phyloP scores from a whole-genome alignment of 768 basidiomycete genomes.

The Candolleomyces eurysporus region DNA sequence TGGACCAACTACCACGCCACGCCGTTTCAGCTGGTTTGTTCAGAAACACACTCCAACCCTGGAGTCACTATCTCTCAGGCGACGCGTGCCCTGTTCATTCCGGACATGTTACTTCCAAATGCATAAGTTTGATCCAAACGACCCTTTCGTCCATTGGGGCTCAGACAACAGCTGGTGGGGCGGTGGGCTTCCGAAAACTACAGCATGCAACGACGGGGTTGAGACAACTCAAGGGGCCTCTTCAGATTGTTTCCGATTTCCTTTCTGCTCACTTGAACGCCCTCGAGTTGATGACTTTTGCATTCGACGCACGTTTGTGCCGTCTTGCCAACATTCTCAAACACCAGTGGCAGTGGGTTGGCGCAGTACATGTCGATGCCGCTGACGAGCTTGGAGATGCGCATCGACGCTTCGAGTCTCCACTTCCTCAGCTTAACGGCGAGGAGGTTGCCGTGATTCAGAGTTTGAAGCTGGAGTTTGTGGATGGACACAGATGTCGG shows the following conservation, averaged over 20 bases:
- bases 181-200: slow-evolving; percentile 26
- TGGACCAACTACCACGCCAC: slow-evolving; percentile 26
- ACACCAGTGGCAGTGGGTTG: too few species aligned
- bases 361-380: too few species aligned
- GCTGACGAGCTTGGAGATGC: too few species aligned
- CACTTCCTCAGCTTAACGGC: background rate
- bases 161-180: slow-evolving; percentile 5
- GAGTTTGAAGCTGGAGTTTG: too few species aligned
- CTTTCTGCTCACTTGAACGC: slow-evolving; percentile 25
- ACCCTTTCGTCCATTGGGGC: slow-evolving; percentile 26
- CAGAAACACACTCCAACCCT: slow-evolving; percentile 32
- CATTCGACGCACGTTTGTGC: slow-evolving; percentile 24
- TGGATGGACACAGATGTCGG: too few species aligned
- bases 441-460: too few species aligned
- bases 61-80: slow-evolving; percentile 34
- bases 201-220: slow-evolving; percentile 31
- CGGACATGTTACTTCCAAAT: slow-evolving; percentile 21
- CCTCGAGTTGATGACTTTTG: slow-evolving; percentile 34
- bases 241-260: slow-evolving; percentile 26
- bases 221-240: slow-evolving; percentile 35
- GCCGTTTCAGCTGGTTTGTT: slow-evolving; percentile 36
- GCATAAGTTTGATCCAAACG: slow-evolving; percentile 40
- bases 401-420: too few species aligned
- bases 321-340: too few species aligned
- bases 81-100: slow-evolving; percentile 22